Conservation (phyloP, 1,284 basidiomycete genomes). For the Uromyces viciae-fabae region DNA sequence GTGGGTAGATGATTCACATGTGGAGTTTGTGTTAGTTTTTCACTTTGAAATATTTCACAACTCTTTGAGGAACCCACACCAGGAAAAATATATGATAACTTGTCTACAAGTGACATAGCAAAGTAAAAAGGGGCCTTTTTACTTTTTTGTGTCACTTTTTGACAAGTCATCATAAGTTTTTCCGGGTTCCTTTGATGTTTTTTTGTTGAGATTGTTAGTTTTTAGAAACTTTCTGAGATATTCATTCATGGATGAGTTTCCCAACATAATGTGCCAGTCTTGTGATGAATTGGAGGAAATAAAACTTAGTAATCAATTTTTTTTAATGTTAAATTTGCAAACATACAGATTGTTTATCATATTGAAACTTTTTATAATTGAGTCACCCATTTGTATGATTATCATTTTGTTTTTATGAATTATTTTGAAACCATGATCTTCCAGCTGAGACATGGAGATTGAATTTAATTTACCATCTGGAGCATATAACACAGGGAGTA, state of each 20-base stretch:
- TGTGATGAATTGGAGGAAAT: background rate
- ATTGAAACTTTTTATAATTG: background rate
- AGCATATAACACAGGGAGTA: background rate
- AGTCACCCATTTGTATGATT: background rate
- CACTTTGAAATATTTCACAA: background rate
- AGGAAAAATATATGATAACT: too few species aligned
- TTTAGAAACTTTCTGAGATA: background rate
- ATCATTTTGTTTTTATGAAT: background rate
- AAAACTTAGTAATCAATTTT: too few species aligned
- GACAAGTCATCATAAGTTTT: too few species aligned
- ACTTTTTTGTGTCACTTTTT: too few species aligned
- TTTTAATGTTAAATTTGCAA: background rate
- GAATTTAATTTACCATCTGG: background rate
- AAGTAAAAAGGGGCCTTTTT: too few species aligned
- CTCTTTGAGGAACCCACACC: background rate
- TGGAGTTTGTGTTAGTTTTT: background rate
- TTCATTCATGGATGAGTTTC: background rate
- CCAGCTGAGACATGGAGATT: background rate
- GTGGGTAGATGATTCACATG: background rate
- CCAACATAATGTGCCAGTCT: background rate
- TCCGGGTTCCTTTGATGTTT: too few species aligned
- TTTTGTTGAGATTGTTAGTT: background rate
- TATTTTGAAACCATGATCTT: background rate
- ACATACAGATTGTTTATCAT: background rate
- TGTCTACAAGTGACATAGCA: too few species aligned